These are phyloP conservation scores for Multifurca ochricompacta DNA, from an alignment of 768 basidiomycete genomes.

Conservation along the genomic window DNA sequence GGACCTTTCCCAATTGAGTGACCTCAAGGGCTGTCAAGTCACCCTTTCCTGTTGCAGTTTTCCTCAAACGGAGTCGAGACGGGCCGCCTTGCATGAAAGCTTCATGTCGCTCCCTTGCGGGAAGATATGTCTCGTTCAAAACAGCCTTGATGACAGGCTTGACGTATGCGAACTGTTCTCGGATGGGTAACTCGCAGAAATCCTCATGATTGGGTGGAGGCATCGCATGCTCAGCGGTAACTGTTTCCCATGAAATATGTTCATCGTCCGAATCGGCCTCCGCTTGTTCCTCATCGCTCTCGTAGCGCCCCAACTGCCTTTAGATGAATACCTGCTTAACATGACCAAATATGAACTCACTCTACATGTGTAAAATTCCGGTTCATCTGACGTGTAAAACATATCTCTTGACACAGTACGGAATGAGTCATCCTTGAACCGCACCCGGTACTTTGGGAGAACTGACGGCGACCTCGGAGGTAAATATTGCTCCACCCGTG, in stretches of 20 bases:
- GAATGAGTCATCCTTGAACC: conserved; percentile 49
- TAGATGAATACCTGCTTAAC: not conserved
- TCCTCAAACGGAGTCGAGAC: conserved; percentile 34
- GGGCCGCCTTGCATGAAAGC: conserved; percentile 53
- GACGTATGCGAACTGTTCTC: conserved; percentile 55
- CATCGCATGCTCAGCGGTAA: conserved; percentile 33
- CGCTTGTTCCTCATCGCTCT: conserved; percentile 34
- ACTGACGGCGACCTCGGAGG: conserved; percentile 33
- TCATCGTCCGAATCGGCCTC: conserved; percentile 24
- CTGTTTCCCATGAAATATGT: conserved; percentile 23
- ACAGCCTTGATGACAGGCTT: conserved; percentile 58
- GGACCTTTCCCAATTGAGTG: conserved; percentile 29
- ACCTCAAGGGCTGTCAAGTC: conserved; percentile 33
- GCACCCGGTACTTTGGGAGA: conserved; percentile 44
- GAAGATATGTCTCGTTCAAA: conserved; percentile 46
- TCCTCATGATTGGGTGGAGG: conserved; percentile 35
- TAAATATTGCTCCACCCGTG: conserved; percentile 45
- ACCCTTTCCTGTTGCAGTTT: conserved; percentile 30
- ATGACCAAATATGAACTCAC: conserved; percentile 29
- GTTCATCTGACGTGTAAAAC: conserved; percentile 53
- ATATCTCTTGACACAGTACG: conserved; percentile 37
- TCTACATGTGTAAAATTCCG: conserved; percentile 56
- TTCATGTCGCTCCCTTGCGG: conserved; percentile 42
- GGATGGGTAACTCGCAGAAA: conserved; percentile 45
- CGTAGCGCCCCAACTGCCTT: conserved; percentile 47